phyloP scores from a whole-genome alignment of 2,329 filamentous ascomycete species.

The Cucurbitaria berberidis region DNA sequence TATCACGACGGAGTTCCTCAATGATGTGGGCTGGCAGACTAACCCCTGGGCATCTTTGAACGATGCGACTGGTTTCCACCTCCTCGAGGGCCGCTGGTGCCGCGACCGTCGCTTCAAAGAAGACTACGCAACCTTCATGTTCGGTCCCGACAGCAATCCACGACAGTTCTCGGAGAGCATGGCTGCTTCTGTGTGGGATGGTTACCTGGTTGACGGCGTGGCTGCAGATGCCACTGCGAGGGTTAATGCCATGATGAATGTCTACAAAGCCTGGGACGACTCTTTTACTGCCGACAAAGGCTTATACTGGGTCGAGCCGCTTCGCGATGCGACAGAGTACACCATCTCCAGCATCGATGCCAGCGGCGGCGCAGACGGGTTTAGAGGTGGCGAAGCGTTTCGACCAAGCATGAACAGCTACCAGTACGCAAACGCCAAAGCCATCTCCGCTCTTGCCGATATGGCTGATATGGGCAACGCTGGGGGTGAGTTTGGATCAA shows the following conservation, averaged over 20 bases:
- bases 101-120: conserved; percentile 54
- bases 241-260: conserved; percentile 46
- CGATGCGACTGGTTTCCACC: conserved; percentile 54
- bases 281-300: conserved; percentile 49
- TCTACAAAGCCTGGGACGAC: conserved; percentile 50
- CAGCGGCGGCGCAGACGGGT: conserved; percentile 50
- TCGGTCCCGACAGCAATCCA: conserved; percentile 48
- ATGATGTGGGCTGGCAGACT: conserved; percentile 53
- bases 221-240: conserved; percentile 37
- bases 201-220: conserved; percentile 53
- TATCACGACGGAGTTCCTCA: conserved; percentile 55
- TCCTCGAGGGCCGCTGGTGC: conserved; percentile 54
- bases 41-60: conserved; percentile 53
- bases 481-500: conserved; percentile 21
- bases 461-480: conserved; percentile 30
- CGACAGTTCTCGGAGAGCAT: conserved; percentile 55
- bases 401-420: conserved; percentile 55
- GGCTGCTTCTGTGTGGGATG: conserved; percentile 49
- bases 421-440: conserved; percentile 53
- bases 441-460: conserved; percentile 50
- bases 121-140: conserved; percentile 53
- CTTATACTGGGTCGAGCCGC: conserved; percentile 53
- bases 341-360: conserved; percentile 55
- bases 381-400: conserved; percentile 51
- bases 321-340: conserved; percentile 55